Percentiles rank a stretch among this genome's conserved stretches.
Conservation (phyloP, 2,329 filamentous ascomycete genomes). For the Alternaria gaisen region DNA sequence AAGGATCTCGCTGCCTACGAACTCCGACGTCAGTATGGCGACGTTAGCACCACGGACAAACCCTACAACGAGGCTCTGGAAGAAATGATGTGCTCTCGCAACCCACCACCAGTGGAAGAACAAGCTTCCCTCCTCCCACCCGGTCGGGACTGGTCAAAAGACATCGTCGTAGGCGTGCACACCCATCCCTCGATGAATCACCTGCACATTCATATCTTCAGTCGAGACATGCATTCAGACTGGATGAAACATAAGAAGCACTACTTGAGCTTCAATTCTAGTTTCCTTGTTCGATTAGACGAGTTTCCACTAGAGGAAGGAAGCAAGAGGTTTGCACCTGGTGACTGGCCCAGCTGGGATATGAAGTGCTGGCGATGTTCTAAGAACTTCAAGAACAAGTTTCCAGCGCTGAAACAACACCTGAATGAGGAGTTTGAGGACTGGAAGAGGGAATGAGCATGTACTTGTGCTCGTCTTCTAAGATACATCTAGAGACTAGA, state of each 20-base stretch:
- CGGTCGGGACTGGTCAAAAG: constrained; percentile 80
- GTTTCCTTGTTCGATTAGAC: constrained; percentile 80
- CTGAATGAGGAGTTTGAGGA: constrained; percentile 75
- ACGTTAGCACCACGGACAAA: constrained; percentile 69
- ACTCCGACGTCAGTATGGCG: constrained; percentile 73
- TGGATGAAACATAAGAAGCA: constrained; percentile 82
- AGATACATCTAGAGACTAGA: neutral
- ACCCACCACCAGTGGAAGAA: constrained; percentile 52
- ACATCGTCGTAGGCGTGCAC: constrained; percentile 83
- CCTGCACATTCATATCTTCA: constrained; percentile 88
- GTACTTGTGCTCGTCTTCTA: neutral
- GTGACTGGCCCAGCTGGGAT: constrained; percentile 69
- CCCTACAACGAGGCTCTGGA: constrained; percentile 66
- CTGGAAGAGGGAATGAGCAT: constrained; percentile 66
- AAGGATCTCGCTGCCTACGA: constrained; percentile 74
- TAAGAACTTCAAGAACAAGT: constrained; percentile 75
- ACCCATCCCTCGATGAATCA: constrained; percentile 91
- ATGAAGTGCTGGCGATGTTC: constrained; percentile 88
- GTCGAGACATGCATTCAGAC: constrained; percentile 77
- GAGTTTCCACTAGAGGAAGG: constrained; percentile 78
- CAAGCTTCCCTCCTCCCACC: constrained; percentile 58
- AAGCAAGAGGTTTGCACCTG: constrained; percentile 69
- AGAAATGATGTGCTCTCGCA: constrained; percentile 58
- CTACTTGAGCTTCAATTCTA: constrained; percentile 89
- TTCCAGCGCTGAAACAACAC: constrained; percentile 78